Percentiles rank a stretch among this genome's conserved stretches.
phyloP scores from a whole-genome alignment of 1,139 yeast species.

The Pichia kudriavzevii region DNA sequence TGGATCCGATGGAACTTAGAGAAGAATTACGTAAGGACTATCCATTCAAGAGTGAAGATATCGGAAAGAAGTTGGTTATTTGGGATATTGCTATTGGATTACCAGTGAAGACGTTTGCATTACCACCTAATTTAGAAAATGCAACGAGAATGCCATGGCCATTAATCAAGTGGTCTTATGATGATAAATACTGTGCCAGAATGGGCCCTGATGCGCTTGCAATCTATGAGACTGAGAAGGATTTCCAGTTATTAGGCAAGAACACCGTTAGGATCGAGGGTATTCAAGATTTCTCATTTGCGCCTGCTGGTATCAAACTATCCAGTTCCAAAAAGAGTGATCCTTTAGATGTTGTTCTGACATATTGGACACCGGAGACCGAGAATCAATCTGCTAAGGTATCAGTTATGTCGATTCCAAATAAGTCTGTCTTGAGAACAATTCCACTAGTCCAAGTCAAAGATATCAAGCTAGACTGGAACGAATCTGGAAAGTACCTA shows the following conservation, averaged over 20 bases:
- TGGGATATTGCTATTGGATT: slow-evolving; percentile 88
- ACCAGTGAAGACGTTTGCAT: slow-evolving; percentile 83
- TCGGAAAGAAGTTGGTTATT: slow-evolving; percentile 88
- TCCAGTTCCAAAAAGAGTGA: slow-evolving; percentile 41
- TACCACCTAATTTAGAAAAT: slow-evolving; percentile 68
- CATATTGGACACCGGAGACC: slow-evolving; percentile 97
- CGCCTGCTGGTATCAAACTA: slow-evolving; percentile 78
- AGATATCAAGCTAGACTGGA: slow-evolving; percentile 93
- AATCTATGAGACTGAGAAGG: slow-evolving; percentile 64
- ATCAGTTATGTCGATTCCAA: slow-evolving; percentile 80
- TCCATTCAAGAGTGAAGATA: slow-evolving; percentile 84
- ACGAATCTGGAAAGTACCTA: slow-evolving; percentile 72
- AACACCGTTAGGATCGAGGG: slow-evolving; percentile 81
- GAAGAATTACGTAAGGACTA: slow-evolving; percentile 43
- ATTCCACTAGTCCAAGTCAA: slow-evolving; percentile 92
- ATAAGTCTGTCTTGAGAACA: slow-evolving; percentile 77
- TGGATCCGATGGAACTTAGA: slow-evolving; percentile 45
- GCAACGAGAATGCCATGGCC: slow-evolving; percentile 91
- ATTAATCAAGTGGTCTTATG: slow-evolving; percentile 90
- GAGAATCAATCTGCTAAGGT: slow-evolving; percentile 93
- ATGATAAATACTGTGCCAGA: slow-evolving; percentile 93
- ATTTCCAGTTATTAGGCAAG: slow-evolving; percentile 69
- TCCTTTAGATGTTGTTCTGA: slow-evolving; percentile 60
- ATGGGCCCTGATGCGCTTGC: slow-evolving; percentile 91
- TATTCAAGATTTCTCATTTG: slow-evolving; percentile 88